These are phyloP conservation scores for Carallia brachiata DNA, from an alignment of 345 rosid genomes.

Conservation along the genomic window DNA sequence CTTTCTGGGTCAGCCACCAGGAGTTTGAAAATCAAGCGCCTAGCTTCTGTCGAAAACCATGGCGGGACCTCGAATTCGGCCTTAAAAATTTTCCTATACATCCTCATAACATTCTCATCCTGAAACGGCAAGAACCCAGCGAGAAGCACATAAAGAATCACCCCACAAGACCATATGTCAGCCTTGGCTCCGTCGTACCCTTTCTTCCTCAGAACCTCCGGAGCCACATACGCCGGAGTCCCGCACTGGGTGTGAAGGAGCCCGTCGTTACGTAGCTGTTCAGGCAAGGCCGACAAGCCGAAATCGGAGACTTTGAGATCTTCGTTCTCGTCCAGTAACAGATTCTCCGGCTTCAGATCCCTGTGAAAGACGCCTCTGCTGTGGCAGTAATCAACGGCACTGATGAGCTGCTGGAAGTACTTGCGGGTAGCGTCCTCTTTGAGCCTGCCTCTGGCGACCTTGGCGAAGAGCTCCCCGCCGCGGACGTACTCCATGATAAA, in stretches of 20 bases:
- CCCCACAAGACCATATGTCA: slow-evolving; percentile 34
- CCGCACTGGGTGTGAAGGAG: slow-evolving; percentile 34
- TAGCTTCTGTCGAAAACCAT: slow-evolving; percentile 25
- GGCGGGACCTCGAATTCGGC: slow-evolving; percentile 29
- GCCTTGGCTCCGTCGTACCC: slow-evolving; percentile 41
- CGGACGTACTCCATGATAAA: slow-evolving; percentile 28
- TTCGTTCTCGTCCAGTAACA: slow-evolving; percentile 20
- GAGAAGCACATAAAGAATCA: slow-evolving; percentile 26
- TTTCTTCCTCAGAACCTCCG: slow-evolving; percentile 46
- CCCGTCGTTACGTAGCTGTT: slow-evolving; percentile 62
- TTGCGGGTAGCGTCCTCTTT: slow-evolving; percentile 26
- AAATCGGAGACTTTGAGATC: slow-evolving; percentile 23
- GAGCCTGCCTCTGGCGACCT: slow-evolving; percentile 26
- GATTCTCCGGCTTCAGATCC: slow-evolving; percentile 33
- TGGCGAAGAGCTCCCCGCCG: slow-evolving; percentile 36
- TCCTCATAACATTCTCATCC: slow-evolving; percentile 28
- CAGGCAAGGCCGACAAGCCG: slow-evolving; percentile 30
- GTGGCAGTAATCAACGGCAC: slow-evolving; percentile 33
- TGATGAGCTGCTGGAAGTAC: slow-evolving; percentile 29
- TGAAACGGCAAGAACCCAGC: slow-evolving; percentile 34
- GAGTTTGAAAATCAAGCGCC: slow-evolving; percentile 22
- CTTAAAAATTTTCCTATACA: slow-evolving; percentile 30
- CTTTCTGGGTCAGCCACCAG: slow-evolving; percentile 26
- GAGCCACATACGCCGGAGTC: slow-evolving; percentile 78
- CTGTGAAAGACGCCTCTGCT: slow-evolving; percentile 31